phyloP scores from a whole-genome alignment of 768 basidiomycete genomes.

The Leccinellum luteum region DNA sequence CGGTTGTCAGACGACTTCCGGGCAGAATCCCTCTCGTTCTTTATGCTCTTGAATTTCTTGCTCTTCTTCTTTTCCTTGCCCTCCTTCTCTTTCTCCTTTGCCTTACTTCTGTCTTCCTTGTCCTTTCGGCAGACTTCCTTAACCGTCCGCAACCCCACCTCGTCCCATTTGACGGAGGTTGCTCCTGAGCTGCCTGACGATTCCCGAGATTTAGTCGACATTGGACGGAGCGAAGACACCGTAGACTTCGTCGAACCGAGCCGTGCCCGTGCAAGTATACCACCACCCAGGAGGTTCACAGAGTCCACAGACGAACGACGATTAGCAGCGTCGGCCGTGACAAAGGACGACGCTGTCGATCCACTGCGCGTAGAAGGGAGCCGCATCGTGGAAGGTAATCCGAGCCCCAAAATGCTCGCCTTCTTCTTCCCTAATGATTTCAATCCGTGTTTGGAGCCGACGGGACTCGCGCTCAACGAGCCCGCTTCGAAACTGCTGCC shows the following conservation, averaged over 20 bases:
- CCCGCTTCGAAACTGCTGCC: conserved; percentile 70
- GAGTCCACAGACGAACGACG: conserved; percentile 34
- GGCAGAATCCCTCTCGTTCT: conserved; percentile 35
- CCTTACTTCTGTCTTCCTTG: conserved; percentile 36
- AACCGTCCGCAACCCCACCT: conserved; percentile 45
- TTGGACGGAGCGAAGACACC: conserved; percentile 46
- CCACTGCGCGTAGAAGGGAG: conserved; percentile 37
- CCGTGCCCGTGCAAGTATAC: conserved; percentile 33
- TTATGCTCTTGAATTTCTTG: conserved; percentile 29
- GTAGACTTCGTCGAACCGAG: conserved; percentile 41
- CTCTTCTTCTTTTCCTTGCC: conserved; percentile 32
- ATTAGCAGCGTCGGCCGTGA: conserved; percentile 6
- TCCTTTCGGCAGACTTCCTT: conserved; percentile 45
- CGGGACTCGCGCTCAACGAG: conserved; percentile 41
- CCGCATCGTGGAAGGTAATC: conserved; percentile 55
- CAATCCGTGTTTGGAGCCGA: conserved; percentile 19
- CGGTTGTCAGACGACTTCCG: conserved; percentile 49
- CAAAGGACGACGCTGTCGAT: conserved; percentile 36
- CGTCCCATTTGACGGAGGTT: conserved; percentile 51
- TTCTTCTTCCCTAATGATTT: conserved; percentile 50
- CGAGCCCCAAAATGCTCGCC: conserved; percentile 58
- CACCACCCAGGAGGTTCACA: conserved; percentile 26
- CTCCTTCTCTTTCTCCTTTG: conserved; percentile 33
- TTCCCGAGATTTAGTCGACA: conserved; percentile 40
- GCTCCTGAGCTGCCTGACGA: conserved; percentile 42